A percentile compares a stretch with the other conserved stretches of the same genome.
Conservation (phyloP, 202 grass and related monocot genomes). For the Saccharum hybrid region DNA sequence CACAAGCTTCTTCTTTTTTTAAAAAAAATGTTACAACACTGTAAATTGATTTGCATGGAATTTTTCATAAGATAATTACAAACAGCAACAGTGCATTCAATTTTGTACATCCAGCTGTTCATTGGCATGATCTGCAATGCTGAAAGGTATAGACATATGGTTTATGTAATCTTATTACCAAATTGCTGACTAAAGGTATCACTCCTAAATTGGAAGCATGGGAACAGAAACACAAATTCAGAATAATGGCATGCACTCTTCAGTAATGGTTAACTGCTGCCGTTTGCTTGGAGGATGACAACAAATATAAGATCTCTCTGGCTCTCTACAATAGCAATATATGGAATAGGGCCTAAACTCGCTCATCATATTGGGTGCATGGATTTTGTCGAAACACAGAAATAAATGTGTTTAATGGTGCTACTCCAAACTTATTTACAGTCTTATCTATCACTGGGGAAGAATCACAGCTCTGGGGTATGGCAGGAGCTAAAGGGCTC, state of each 20-base stretch:
- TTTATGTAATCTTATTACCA: conserved; percentile 15
- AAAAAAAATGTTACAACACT: not conserved
- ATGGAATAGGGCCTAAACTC: not conserved
- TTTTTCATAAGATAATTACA: conserved; percentile 25
- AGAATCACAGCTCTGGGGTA: not conserved
- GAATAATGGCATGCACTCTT: conserved; percentile 26
- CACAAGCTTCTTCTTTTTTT: conserved; percentile 21
- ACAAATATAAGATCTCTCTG: conserved; percentile 19
- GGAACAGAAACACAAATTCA: not conserved
- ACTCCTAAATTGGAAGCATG: conserved; percentile 10
- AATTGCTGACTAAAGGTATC: conserved; percentile 8
- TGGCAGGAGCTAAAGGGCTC: not conserved
- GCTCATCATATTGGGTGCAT: not conserved
- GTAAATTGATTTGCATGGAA: conserved; percentile 20
- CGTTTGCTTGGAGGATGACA: conserved; percentile 26
- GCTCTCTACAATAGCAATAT: conserved; percentile 26
- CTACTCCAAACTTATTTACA: not conserved
- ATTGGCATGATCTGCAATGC: conserved; percentile 22
- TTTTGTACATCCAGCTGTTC: conserved; percentile 5
- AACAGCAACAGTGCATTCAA: not conserved
- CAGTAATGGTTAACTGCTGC: conserved; percentile 33
- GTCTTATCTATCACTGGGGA: not conserved
- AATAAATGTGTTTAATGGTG: not conserved
- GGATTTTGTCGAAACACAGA: not conserved
- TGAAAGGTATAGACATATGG: not conserved